Base-by-base conservation (phyloP, 2,329 filamentous ascomycete genomes). In the Lachnellula willkommii region DNA sequence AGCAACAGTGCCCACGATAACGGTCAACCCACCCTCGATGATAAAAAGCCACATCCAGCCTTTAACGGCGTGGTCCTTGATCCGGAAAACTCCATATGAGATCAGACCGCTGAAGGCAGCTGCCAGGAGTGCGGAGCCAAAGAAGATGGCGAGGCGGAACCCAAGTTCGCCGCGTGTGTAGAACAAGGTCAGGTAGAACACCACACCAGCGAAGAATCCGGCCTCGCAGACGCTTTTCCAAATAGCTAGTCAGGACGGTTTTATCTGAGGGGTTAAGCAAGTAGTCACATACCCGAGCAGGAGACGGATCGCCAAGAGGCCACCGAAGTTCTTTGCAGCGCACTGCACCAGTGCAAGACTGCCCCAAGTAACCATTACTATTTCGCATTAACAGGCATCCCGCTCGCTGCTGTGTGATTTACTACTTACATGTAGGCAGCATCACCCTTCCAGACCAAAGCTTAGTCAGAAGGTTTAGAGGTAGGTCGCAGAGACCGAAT, bases 111-210 rank as follows among this genome's bases (percentile, higher is more conserved):
- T 68, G 63, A 37, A 65, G 58, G 54, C 68, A 63, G 70, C 74
- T 1, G 70, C 74, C 1, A 75, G 67, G 8, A 75, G 66, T 2
- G 73, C 71, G 49, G 68, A 73, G 0, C 70, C 73, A 45, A 76
- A 76, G 63, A 76, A 74, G n/a, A 74, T 71, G 3, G 73, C 74
- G 3, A 73, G 71, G 11, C 74, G 71, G 14, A 59, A 55, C 2
- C 42, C 53, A 32, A 56, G 51, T 56, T 75, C 72, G 14, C 66
- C 63, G 14, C 66, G 65, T 0, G 67, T 68, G 43, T 79, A 77
- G 45, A 82, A 81, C 0, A 79, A 71, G 0, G 79, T 76, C 7
- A 78, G 65, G 59, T 78, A 83, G 66, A 80, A 81, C 2, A 82
- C 78, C 14, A 77, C 75, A 0, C 77, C 73, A 4, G 78, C 75